These are phyloP conservation scores for Kandelia obovata DNA, from an alignment of 345 rosid species.

Conservation along the genomic window DNA sequence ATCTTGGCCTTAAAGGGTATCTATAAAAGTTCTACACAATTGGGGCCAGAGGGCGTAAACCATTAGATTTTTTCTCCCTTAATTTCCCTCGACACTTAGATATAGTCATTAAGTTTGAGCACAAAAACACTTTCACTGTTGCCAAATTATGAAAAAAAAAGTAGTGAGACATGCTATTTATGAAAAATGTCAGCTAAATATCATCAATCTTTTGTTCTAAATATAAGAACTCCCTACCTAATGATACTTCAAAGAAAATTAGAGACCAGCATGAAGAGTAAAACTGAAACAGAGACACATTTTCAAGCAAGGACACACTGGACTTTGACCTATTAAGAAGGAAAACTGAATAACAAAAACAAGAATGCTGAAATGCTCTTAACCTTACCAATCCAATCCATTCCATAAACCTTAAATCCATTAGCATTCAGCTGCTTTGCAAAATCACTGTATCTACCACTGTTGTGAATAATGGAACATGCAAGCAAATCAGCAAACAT, in stretches of 20 bases:
- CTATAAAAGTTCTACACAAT: too few species aligned
- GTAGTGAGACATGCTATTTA: too few species aligned
- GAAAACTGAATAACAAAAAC: neutral
- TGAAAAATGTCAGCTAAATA: too few species aligned
- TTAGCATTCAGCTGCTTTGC: constrained; percentile 25
- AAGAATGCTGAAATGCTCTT: neutral
- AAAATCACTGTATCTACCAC: constrained; percentile 27
- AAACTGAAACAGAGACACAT: neutral
- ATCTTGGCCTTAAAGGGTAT: neutral
- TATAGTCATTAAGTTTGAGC: too few species aligned
- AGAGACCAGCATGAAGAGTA: neutral
- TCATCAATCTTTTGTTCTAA: too few species aligned
- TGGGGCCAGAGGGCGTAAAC: too few species aligned
- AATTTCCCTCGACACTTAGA: too few species aligned
- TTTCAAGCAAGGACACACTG: neutral
- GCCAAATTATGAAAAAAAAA: too few species aligned
- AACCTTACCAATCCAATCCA: constrained; percentile 38
- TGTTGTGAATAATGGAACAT: constrained; percentile 4
- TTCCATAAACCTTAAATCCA: constrained; percentile 30
- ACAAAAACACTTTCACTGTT: too few species aligned
- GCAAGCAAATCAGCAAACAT: constrained; percentile 13
- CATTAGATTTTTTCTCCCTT: too few species aligned
- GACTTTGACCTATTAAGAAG: neutral
- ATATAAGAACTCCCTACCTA: too few species aligned
- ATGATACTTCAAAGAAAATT: neutral